Evolutionary conservation across 2,329 filamentous ascomycete species (phyloP).

Genomic region (Fusarium sp.): DNA sequence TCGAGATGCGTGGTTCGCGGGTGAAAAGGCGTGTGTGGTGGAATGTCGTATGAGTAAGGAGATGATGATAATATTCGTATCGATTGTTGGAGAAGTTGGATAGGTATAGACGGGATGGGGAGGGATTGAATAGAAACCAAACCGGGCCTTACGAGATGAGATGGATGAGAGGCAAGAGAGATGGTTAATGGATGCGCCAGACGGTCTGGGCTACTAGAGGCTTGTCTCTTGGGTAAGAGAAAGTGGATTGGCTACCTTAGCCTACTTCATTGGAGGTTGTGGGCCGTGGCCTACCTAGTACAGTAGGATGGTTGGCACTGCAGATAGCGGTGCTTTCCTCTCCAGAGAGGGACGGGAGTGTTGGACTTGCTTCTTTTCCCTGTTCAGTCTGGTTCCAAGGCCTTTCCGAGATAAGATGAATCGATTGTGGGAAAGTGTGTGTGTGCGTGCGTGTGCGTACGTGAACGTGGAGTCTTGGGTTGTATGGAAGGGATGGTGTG

Average conservation of each 20-base stretch:
- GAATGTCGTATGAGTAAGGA: neutral
- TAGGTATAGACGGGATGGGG: slow-evolving; percentile 10
- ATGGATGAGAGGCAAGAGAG: slow-evolving; percentile 24
- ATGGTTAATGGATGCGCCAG: slow-evolving; percentile 31
- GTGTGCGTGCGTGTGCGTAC: neutral
- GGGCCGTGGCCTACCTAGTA: slow-evolving; percentile 2
- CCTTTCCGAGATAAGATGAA: neutral
- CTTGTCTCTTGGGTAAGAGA: slow-evolving; percentile 22
- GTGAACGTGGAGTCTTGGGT: neutral
- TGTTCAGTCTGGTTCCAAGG: neutral
- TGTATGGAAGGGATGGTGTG: neutral
- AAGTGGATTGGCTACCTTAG: slow-evolving; percentile 25
- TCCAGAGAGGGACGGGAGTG: neutral
- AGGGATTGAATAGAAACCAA: slow-evolving; percentile 24
- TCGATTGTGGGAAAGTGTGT: neutral
- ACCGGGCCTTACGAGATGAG: slow-evolving; percentile 14
- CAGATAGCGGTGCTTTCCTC: neutral
- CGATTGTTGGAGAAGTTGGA: slow-evolving; percentile 4
- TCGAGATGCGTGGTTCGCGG: slow-evolving; percentile 30
- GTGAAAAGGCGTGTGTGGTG: slow-evolving; percentile 14
- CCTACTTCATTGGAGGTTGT: slow-evolving; percentile 3
- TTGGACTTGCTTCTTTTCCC: neutral
- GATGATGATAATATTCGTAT: slow-evolving; percentile 33
- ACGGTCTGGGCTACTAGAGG: slow-evolving; percentile 30
- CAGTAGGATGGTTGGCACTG: neutral